These are phyloP conservation scores for Globisporangium camurandrum DNA, from an alignment of 352 stramenopile species.

Conservation along the genomic window DNA sequence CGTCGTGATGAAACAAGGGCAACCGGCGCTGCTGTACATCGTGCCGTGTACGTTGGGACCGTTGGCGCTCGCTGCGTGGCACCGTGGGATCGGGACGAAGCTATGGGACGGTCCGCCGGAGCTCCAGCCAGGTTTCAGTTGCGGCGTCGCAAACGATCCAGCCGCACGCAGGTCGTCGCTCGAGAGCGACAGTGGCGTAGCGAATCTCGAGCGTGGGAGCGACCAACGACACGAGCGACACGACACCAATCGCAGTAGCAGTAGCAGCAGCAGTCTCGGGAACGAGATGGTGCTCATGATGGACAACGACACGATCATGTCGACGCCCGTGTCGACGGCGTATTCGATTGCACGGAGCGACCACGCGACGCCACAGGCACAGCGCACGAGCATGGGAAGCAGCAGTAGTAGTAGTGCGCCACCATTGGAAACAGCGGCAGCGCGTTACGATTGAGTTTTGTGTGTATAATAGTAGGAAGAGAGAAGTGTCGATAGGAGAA, in stretches of 20 bases:
- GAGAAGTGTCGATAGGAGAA: too few species aligned
- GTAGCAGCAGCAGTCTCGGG: constrained; percentile 19
- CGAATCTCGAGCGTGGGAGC: constrained; percentile 18
- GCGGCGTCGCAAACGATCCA: constrained; percentile 2
- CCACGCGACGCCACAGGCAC: constrained; percentile 14
- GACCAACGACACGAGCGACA: too few species aligned
- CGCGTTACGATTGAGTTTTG: too few species aligned
- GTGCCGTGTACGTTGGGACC: constrained; percentile 90
- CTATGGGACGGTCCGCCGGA: constrained; percentile 87
- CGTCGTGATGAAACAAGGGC: constrained; percentile 87
- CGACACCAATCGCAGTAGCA: too few species aligned
- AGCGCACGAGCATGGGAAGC: constrained; percentile 6
- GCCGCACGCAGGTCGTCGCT: constrained; percentile 3
- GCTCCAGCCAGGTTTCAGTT: constrained; percentile 18
- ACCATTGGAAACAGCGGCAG: too few species aligned
- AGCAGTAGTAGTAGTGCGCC: too few species aligned
- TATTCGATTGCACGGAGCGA: constrained; percentile 39
- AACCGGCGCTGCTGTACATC: constrained; percentile 95
- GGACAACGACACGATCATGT: too few species aligned
- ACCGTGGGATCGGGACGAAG: constrained; percentile 79
- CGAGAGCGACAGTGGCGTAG: constrained; percentile 16
- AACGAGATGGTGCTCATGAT: constrained; percentile 35
- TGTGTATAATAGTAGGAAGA: too few species aligned
- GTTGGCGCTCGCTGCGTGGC: constrained; percentile 65
- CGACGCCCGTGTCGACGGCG: constrained; percentile 34